Evolutionary conservation across 163 green algal species (phyloP), one percentile per base, ranked within the genome.

Genomic region (Dunaliella salina): DNA sequence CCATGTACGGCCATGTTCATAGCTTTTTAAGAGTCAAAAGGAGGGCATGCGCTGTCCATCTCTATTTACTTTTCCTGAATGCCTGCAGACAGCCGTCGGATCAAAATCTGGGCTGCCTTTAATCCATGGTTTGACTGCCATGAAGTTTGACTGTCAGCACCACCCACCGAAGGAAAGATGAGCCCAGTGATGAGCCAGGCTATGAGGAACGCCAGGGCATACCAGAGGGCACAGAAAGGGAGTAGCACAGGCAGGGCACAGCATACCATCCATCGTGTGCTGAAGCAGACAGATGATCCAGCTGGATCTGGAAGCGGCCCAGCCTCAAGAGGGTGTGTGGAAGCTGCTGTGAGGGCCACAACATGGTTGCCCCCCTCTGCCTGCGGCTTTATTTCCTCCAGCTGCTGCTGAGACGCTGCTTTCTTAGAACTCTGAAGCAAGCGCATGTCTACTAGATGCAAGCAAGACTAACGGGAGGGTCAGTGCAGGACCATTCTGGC

Each of bases 191-290:
- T 78, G 15, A 95, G 32, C 80, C 93, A 86, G 0, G 91, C 91
- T 0, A 91, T 17, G 15, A 88, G 13, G 26, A 91, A 88, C 0
- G 93, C 91, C 35, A 91, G 33, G 15, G 91, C 26, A 35, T 93
- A 89, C 81, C 90, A 96, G 0, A 91, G 24, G 0, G 84, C 25
- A 22, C 93, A 63, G 81, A 92, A 32, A 5, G 90, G 89, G 4
- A 93, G 33, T 63, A 89, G 26, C 20, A 91, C 20, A 30, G 59
- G 83, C 83, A 87, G 80, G 46, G 25, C 32, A 15, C 63, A 75
- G 63, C 63, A 75, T 26, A 75, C 20, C 63, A 75, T 75, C 63
- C 63, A 75, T 12, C 63, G 22, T 75, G 63, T 15, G 13, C 24
- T 26, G 22, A 30, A 29, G 63, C 24, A 75, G 63, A 75, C 22